Evolutionary conservation across 345 rosid genomes (phyloP).

Genomic region (Angophora floribunda): DNA sequence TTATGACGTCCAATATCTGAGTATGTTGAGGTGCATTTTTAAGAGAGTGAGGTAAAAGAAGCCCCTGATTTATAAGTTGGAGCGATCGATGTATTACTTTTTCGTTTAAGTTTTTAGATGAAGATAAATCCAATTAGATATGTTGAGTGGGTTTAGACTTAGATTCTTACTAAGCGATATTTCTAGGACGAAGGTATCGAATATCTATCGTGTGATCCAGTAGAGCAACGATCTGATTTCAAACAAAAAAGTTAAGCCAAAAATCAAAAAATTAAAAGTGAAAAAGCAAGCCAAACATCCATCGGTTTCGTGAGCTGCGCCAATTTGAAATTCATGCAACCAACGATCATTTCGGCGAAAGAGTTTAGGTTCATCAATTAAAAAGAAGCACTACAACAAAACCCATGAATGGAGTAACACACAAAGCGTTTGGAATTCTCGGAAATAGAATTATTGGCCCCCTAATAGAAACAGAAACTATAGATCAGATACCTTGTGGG

Average conservation of each 20-base stretch:
- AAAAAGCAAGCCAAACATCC: too few species aligned
- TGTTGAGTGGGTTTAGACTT: background rate
- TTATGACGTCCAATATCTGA: background rate
- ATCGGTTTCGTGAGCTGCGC: background rate
- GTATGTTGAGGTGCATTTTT: background rate
- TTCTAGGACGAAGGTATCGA: background rate
- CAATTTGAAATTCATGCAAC: background rate
- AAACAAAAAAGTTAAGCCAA: background rate
- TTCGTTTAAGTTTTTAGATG: background rate
- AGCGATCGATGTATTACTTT: background rate
- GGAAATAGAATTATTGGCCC: background rate
- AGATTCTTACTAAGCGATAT: background rate
- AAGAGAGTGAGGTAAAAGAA: background rate
- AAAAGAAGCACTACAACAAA: background rate
- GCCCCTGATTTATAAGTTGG: background rate
- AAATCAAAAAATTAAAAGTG: too few species aligned
- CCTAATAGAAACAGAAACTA: background rate
- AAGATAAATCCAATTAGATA: background rate
- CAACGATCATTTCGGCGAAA: background rate
- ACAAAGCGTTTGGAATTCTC: background rate
- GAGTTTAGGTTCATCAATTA: background rate
- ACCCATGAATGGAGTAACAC: background rate
- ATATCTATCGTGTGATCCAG: too few species aligned
- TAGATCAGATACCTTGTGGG: background rate
- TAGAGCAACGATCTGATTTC: too few species aligned